Percentiles rank a stretch among this genome's conserved stretches.
phyloP scores from a whole-genome alignment of 345 rosid species.

The Atalantia buxifolia region DNA sequence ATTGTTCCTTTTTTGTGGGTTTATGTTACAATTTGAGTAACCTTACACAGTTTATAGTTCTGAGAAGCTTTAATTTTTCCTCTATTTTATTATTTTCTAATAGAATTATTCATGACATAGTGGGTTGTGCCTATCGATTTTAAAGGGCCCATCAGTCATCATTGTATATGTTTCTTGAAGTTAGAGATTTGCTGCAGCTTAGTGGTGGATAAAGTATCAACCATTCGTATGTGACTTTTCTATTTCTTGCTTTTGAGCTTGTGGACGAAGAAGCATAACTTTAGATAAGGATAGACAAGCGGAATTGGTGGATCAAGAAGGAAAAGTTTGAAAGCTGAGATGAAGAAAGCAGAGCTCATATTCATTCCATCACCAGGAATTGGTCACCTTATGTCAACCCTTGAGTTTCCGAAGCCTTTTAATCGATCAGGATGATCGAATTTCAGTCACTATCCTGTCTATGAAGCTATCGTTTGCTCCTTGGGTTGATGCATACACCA shows the following conservation, averaged over 20 bases:
- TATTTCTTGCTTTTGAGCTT: not conserved
- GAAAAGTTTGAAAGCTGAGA: not conserved
- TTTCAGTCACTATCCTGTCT: slow-evolving; percentile 31
- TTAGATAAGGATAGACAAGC: not conserved
- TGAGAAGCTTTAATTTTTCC: not conserved
- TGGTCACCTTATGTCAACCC: slow-evolving; percentile 45
- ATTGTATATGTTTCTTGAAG: not conserved
- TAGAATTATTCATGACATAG: not conserved
- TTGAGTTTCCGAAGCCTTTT: slow-evolving; percentile 47
- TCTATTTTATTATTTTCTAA: not conserved
- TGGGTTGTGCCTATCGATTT: not conserved
- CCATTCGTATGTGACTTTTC: not conserved
- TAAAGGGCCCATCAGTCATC: not conserved
- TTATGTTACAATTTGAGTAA: not conserved
- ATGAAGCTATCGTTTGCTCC: slow-evolving; percentile 9
- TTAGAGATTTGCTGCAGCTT: not conserved
- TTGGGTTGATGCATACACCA: slow-evolving; percentile 1
- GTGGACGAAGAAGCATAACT: not conserved
- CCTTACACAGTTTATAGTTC: not conserved
- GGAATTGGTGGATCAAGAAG: not conserved
- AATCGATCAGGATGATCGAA: slow-evolving; percentile 26
- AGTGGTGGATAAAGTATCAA: not conserved
- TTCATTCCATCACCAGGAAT: slow-evolving; percentile 27
- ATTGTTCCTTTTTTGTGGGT: not conserved
- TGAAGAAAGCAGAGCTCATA: slow-evolving; percentile 33